Conservation (phyloP, 2,329 filamentous ascomycete species). For the Colletotrichum musae region DNA sequence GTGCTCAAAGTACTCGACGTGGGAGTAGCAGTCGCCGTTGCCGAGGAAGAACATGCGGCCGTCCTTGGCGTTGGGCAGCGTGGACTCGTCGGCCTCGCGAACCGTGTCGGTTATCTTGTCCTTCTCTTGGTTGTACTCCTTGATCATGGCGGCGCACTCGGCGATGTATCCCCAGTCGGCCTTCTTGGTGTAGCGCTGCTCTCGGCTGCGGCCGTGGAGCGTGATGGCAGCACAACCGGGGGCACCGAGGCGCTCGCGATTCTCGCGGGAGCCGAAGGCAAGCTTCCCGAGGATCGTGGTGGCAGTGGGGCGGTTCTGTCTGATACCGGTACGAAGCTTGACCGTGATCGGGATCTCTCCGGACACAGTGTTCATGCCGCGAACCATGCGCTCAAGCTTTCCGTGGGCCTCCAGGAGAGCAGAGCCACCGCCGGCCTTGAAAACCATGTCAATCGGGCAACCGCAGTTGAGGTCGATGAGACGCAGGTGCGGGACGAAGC, state of each 20-base stretch:
- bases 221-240: slow-evolving; percentile 95
- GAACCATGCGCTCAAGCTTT: slow-evolving; percentile 94
- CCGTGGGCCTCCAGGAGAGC: slow-evolving; percentile 89
- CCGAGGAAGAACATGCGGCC: slow-evolving; percentile 91
- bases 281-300: slow-evolving; percentile 86
- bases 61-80: slow-evolving; percentile 75
- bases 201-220: slow-evolving; percentile 91
- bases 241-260: slow-evolving; percentile 78
- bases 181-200: slow-evolving; percentile 91
- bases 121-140: slow-evolving; percentile 80
- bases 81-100: slow-evolving; percentile 81
- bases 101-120: slow-evolving; percentile 81
- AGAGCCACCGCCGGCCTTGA: slow-evolving; percentile 88
- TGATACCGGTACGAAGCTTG: slow-evolving; percentile 94
- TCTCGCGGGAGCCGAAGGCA: slow-evolving; percentile 83
- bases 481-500: slow-evolving; percentile 84
- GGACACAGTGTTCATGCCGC: slow-evolving; percentile 96
- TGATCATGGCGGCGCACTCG: slow-evolving; percentile 88
- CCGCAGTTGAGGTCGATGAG: slow-evolving; percentile 97
- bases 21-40: slow-evolving; percentile 96
- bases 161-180: slow-evolving; percentile 98
- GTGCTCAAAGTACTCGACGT: slow-evolving; percentile 87
- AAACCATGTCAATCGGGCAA: slow-evolving; percentile 96
- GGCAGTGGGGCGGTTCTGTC: slow-evolving; percentile 83
- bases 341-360: slow-evolving; percentile 92